Conservation (phyloP, 2,329 filamentous ascomycete species). For the Grosmannia huntii region DNA sequence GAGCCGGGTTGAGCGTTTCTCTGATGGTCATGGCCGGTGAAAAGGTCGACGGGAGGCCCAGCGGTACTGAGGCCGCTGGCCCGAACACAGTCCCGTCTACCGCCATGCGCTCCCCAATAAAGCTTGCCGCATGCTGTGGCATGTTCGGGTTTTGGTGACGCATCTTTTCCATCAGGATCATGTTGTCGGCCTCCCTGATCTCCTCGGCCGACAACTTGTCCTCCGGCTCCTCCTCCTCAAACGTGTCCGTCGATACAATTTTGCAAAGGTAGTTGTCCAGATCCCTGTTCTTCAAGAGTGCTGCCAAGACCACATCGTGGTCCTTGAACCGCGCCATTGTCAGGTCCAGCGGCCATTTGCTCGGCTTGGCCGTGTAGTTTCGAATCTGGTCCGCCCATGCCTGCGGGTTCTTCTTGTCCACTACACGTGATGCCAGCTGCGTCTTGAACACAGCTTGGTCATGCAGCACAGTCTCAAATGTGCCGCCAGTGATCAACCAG, state of each 20-base stretch:
- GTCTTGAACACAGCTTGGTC: slow-evolving; percentile 71
- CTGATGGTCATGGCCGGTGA: neutral
- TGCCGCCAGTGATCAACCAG: slow-evolving; percentile 64
- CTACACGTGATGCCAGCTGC: slow-evolving; percentile 64
- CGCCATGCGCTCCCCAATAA: neutral
- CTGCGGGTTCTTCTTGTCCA: slow-evolving; percentile 71
- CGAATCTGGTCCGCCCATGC: slow-evolving; percentile 46
- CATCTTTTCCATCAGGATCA: slow-evolving; percentile 14
- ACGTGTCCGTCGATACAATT: slow-evolving; percentile 58
- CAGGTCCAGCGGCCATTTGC: slow-evolving; percentile 35
- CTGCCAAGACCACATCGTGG: slow-evolving; percentile 50
- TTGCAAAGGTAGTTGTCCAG: slow-evolving; percentile 33
- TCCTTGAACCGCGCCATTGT: slow-evolving; percentile 37
- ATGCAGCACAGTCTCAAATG: slow-evolving; percentile 63
- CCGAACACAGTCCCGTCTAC: neutral
- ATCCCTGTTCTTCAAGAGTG: slow-evolving; percentile 21
- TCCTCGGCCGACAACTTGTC: slow-evolving; percentile 48
- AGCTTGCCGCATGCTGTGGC: neutral
- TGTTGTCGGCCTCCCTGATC: slow-evolving; percentile 35
- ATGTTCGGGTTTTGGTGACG: slow-evolving; percentile 6
- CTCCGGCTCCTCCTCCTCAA: slow-evolving; percentile 55
- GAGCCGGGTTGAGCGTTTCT: neutral
- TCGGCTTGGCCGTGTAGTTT: slow-evolving; percentile 48
- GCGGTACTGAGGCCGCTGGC: neutral
- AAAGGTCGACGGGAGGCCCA: neutral